Conservation (phyloP, 345 rosid species). For the Barbarea vulgaris region DNA sequence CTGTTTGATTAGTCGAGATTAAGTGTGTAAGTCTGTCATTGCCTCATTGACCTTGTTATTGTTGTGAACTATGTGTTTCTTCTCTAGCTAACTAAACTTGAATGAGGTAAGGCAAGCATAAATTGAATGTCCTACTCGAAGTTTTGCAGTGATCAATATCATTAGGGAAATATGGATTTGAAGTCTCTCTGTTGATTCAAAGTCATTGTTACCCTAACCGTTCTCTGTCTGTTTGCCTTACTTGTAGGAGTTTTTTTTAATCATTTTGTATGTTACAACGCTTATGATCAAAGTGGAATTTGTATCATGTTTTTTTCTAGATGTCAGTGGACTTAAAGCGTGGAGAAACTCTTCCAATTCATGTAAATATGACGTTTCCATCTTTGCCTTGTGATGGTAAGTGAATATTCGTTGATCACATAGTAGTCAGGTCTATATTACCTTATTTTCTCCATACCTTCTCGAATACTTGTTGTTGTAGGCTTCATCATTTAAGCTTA, state of each 20-base stretch:
- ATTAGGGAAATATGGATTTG: background rate
- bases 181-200: conserved; percentile 9
- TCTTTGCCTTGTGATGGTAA: conserved; percentile 90
- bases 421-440: background rate
- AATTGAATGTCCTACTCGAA: too few relatives aligned
- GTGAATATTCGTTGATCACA: conserved; percentile 28
- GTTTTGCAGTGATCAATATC: too few relatives aligned
- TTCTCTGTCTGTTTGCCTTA: background rate
- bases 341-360: conserved; percentile 90
- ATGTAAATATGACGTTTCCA: conserved; percentile 89
- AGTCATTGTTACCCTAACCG: background rate
- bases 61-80: background rate
- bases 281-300: conserved; percentile 9
- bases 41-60: background rate
- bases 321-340: conserved; percentile 99
- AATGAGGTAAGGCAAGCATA: background rate
- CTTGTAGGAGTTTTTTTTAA: background rate
- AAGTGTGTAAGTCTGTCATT: background rate
- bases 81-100: background rate
- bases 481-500: conserved; percentile 10
- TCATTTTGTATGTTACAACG: background rate
- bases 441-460: background rate
- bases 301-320: conserved; percentile 45
- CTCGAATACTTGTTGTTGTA: background rate
- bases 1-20: background rate